Evolutionary conservation across 192 early-diverging fungal genomes (phyloP), one percentile per base, ranked within the genome.

Genomic region (Tieghemiomyces parasiticus): DNA sequence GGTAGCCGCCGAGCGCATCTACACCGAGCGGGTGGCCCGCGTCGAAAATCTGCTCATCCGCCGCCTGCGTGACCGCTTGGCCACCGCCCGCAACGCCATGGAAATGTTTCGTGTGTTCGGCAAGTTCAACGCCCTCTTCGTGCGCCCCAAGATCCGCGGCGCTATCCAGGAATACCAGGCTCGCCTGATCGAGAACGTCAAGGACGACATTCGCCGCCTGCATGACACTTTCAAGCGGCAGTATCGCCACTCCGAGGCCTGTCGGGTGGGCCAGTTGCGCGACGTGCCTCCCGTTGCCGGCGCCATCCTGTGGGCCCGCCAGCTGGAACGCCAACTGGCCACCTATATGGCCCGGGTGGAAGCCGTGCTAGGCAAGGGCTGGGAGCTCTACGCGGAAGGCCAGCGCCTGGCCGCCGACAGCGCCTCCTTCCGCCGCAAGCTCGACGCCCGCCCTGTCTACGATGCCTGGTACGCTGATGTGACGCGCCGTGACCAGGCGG

Each of bases 101-200:
- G 97, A 99, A 66, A 98, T 98, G 95, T 98, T 99, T 75, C 82
- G 95, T 19, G 92, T 97, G 25, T 98, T 99, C 67, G 93, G 92
- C 44, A 98, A 98, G 67, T 99, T 99, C 82, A 99, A 99, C 67
- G 95, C 95, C 2, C 81, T 99, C 44, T 99, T 99, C 73, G 89
- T 99, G 35, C 78, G 95, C 52, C 95, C 93, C 63, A 99, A 97
- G 83, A 99, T 99, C 75, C 88, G 97, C 66, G 92, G 93, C 20
- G 97, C 97, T 20, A 94, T 99, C 63, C 93, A 95, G 70, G 97
- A 99, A 72, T 99, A 98, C 67, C 97, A 99, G 74, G 87, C 88
- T 20, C 94, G 96, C 69, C 78, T 99, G 60, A 94, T 99, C 62
- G 92, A 92, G 58, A 89, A 82, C 42, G 95, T 98, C 66, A 98